Evolutionary conservation across 257 asterid species (phyloP), one percentile per base, ranked within the genome.

Genomic region (Nicotiana attenuata): DNA sequence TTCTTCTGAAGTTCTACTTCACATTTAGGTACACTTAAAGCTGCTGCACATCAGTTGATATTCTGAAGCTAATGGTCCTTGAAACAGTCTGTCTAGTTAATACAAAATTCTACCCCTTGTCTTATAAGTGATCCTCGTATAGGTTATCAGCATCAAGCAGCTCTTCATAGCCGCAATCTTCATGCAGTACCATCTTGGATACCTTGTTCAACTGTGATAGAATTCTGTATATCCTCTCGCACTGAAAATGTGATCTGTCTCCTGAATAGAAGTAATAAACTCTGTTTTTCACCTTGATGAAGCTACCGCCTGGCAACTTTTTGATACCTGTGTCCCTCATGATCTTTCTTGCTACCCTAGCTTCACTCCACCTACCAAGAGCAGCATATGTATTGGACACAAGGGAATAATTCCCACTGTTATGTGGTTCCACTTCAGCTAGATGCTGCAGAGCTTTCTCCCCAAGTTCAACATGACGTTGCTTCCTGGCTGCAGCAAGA

Each of bases 381-480:
- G 52, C 45, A 61, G 84, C 81, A 60, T 82, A 75, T 47, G 78
- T 41, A 76, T 76, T 60, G 28, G 81, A 73, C 60, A 61, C 53
- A 75, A 82, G 84, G 64, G 76, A 82, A 73, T 82, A 82, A 61
- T 82, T 82, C 60, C 81, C 84, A 82, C 84, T 73, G 29, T 82
- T 75, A 82, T 60, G 76, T 22, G 81, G 84, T 67, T 82, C 81
- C 0, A 82, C 63, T 57, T 47, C 57, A 66, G 56, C 31, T 45
- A 82, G 81, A 75, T 75, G 77, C 20, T 19, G 65, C 22, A 82
- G 80, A 60, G 81, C 81, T 61, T 64, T 66, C 31, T 73, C 81
- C 65, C 84, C 84, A 26, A 75, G 81, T 57, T 24, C 81, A 75
- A 61, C 63, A 69, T 82, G 31, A 35, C 76, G 77, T 56, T 82